Conservation (phyloP, 129 eudicot genomes). For the Scalesia atractyloides region DNA sequence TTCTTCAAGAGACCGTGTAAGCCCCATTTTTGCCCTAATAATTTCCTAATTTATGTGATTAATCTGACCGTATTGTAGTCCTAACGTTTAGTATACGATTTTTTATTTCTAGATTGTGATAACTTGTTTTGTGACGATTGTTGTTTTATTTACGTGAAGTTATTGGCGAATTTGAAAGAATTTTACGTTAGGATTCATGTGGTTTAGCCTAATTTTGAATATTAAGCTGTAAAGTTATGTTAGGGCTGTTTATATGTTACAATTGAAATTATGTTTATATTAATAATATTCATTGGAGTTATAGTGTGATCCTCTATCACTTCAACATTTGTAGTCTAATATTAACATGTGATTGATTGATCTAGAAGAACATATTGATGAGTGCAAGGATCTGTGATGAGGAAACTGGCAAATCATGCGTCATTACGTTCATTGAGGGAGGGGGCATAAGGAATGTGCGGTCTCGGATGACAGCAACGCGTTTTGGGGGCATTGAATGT, state of each 20-base stretch:
- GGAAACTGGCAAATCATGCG: neutral
- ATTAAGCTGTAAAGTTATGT: neutral
- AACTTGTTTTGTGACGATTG: conserved; percentile 8
- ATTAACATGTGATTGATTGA: conserved; percentile 1
- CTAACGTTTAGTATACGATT: neutral
- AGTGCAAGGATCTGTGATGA: neutral
- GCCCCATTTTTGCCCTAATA: conserved; percentile 9
- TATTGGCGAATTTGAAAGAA: neutral
- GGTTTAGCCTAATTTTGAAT: conserved; percentile 11
- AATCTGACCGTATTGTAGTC: neutral
- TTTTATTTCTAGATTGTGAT: neutral
- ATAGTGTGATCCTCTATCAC: neutral
- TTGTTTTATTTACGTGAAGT: neutral
- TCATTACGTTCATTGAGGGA: too few species aligned
- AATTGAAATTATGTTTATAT: neutral
- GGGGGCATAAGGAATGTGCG: too few species aligned
- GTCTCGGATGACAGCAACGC: too few species aligned
- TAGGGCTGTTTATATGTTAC: neutral
- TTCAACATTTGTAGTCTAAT: neutral
- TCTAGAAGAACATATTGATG: neutral
- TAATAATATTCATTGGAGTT: neutral
- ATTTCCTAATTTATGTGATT: neutral
- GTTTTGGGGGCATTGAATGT: neutral
- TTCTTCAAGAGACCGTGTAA: conserved; percentile 93
- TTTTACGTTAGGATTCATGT: neutral